Evolutionary conservation across 176 grass and related monocot genomes (phyloP).

Genomic region (Musa beccarii): DNA sequence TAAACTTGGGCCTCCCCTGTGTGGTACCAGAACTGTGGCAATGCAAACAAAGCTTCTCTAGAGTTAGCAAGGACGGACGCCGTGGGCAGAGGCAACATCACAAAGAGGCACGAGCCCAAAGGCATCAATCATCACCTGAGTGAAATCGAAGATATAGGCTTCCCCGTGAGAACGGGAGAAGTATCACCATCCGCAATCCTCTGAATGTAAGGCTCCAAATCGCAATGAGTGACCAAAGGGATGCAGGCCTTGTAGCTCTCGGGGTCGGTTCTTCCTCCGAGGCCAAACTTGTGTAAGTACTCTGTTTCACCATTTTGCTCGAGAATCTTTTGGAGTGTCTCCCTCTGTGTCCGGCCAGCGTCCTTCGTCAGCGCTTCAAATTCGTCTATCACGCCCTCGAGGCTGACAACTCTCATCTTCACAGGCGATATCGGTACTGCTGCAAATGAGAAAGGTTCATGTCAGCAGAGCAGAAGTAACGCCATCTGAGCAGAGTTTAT

Average conservation of each 20-base stretch:
- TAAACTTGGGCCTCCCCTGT: conserved; percentile 75
- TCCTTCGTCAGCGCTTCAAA: conserved; percentile 59
- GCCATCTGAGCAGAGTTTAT: background rate
- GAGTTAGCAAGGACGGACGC: conserved; percentile 2
- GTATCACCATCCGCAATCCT: conserved; percentile 59
- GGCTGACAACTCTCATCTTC: conserved; percentile 8
- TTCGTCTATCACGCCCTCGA: conserved; percentile 49
- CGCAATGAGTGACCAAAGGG: conserved; percentile 55
- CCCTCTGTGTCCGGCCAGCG: conserved; percentile 42
- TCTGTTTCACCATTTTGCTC: conserved; percentile 54
- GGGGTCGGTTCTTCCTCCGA: conserved; percentile 56
- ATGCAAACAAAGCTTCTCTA: background rate
- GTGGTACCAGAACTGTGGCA: conserved; percentile 83
- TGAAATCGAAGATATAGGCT: conserved; percentile 68
- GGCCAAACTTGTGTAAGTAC: conserved; percentile 53
- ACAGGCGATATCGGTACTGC: background rate
- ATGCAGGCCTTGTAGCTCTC: conserved; percentile 61
- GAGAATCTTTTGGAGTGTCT: conserved; percentile 64
- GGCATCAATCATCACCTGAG: conserved; percentile 41
- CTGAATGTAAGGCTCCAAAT: conserved; percentile 67
- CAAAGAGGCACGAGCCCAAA: background rate
- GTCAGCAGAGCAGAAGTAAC: background rate
- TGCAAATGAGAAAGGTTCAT: background rate
- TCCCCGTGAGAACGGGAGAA: conserved; percentile 54
- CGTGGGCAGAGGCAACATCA: background rate